These are phyloP conservation scores for Mercurialis annua DNA, from an alignment of 345 rosid species.

Conservation along the genomic window DNA sequence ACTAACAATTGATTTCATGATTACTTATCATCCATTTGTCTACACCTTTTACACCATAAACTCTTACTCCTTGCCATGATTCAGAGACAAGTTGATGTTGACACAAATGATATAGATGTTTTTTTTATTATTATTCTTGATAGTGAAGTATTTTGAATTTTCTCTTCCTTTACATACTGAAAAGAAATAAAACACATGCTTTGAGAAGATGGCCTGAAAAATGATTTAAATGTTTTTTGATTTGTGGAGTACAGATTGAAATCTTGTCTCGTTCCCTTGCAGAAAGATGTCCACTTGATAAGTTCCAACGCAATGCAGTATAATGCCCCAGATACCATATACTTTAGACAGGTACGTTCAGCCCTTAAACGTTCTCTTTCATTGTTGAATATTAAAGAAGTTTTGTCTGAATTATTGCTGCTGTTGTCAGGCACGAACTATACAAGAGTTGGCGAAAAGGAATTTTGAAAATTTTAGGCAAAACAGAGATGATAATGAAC, in stretches of 20 bases:
- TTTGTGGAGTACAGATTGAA: not conserved
- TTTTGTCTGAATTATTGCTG: not conserved
- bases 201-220: not conserved
- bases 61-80: not conserved
- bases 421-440: slow-evolving; percentile 21
- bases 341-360: slow-evolving; percentile 25
- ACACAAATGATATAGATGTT: not conserved
- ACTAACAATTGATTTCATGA: not conserved
- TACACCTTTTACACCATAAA: not conserved
- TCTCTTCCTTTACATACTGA: slow-evolving; percentile 4
- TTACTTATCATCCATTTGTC: not conserved
- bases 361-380: not conserved
- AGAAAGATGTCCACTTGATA: slow-evolving; percentile 30
- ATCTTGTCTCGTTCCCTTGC: slow-evolving; percentile 17
- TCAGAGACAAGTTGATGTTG: not conserved
- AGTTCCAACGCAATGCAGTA: slow-evolving; percentile 34
- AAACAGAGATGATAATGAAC: slow-evolving; percentile 24
- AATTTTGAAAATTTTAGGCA: slow-evolving; percentile 26
- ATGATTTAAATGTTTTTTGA: not conserved
- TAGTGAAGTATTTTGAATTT: not conserved
- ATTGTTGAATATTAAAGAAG: not conserved
- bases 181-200: not conserved
- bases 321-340: slow-evolving; percentile 34
- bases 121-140: not conserved
- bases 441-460: slow-evolving; percentile 32